phyloP scores from a whole-genome alignment of 352 stramenopile genomes.

The Phytopythium delawarense region DNA sequence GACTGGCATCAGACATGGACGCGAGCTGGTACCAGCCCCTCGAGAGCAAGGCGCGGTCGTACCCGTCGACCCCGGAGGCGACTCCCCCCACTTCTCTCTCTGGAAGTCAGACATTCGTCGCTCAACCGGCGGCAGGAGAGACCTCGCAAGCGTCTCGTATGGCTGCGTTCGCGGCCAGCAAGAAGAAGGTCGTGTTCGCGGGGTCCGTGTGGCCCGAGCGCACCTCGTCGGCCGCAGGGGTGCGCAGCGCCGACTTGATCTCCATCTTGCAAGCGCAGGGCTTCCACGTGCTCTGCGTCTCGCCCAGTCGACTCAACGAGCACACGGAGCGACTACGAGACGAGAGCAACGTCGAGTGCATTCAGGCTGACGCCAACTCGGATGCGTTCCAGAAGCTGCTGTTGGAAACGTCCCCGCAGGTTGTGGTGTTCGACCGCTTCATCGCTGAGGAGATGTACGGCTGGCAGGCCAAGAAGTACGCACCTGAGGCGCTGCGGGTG shows the following conservation, averaged over 20 bases:
- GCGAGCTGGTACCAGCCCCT: slow-evolving; percentile 68
- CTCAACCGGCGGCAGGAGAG: neutral
- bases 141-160: slow-evolving; percentile 25
- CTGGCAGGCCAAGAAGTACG: slow-evolving; percentile 72
- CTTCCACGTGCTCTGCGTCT: slow-evolving; percentile 71
- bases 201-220: slow-evolving; percentile 84
- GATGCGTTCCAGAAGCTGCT: slow-evolving; percentile 64
- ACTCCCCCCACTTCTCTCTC: neutral
- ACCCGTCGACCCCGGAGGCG: neutral
- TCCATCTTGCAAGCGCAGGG: slow-evolving; percentile 53
- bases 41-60: slow-evolving; percentile 31
- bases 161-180: slow-evolving; percentile 40
- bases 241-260: slow-evolving; percentile 78
- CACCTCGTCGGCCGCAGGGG: slow-evolving; percentile 84
- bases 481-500: slow-evolving; percentile 76
- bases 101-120: neutral
- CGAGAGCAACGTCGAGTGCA: slow-evolving; percentile 48
- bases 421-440: slow-evolving; percentile 82
- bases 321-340: slow-evolving; percentile 46
- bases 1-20: slow-evolving; percentile 68
- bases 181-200: slow-evolving; percentile 66
- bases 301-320: slow-evolving; percentile 72
- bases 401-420: slow-evolving; percentile 45
- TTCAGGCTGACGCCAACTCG: slow-evolving; percentile 72
- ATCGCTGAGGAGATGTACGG: slow-evolving; percentile 87